phyloP scores from a whole-genome alignment of 2,329 filamentous ascomycete species.

The Paecilomyces fulvus region DNA sequence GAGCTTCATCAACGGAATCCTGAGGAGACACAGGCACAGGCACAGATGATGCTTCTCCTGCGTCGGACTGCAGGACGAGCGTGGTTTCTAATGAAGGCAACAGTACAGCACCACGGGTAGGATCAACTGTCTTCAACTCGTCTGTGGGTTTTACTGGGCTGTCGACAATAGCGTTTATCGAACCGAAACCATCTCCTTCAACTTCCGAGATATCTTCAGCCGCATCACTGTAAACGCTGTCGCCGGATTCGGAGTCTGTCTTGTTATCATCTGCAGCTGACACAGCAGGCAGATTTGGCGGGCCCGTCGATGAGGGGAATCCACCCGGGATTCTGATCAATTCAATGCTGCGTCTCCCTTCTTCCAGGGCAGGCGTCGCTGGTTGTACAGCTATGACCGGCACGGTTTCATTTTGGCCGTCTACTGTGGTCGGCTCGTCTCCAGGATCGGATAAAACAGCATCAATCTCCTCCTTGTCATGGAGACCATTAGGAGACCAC shows the following conservation, averaged over 20 bases:
- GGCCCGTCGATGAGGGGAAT: slow-evolving; percentile 39
- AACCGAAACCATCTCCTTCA: slow-evolving; percentile 39
- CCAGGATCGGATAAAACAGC: background rate
- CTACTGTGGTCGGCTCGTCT: background rate
- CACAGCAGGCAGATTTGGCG: slow-evolving; percentile 6
- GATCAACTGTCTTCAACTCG: slow-evolving; percentile 3
- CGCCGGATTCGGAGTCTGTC: slow-evolving; percentile 31
- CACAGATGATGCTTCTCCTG: background rate
- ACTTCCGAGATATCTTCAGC: slow-evolving; percentile 28
- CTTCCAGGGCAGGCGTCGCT: slow-evolving; percentile 39
- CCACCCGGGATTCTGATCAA: slow-evolving; percentile 43
- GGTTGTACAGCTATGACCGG: slow-evolving; percentile 40
- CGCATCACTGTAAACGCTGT: slow-evolving; percentile 42
- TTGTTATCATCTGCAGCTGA: slow-evolving; percentile 15
- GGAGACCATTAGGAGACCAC: background rate
- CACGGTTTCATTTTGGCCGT: slow-evolving; percentile 12
- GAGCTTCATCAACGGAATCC: background rate
- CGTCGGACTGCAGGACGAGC: background rate
- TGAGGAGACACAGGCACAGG: background rate
- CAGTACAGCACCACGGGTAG: slow-evolving; percentile 11
- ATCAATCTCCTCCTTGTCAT: background rate
- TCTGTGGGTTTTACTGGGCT: slow-evolving; percentile 14
- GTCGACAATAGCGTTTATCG: slow-evolving; percentile 42
- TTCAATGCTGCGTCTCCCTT: slow-evolving; percentile 16
- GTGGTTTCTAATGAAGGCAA: background rate